These are phyloP conservation scores for Solanum hybrid DNA, from an alignment of 305 asterid species.

Conservation along the genomic window DNA sequence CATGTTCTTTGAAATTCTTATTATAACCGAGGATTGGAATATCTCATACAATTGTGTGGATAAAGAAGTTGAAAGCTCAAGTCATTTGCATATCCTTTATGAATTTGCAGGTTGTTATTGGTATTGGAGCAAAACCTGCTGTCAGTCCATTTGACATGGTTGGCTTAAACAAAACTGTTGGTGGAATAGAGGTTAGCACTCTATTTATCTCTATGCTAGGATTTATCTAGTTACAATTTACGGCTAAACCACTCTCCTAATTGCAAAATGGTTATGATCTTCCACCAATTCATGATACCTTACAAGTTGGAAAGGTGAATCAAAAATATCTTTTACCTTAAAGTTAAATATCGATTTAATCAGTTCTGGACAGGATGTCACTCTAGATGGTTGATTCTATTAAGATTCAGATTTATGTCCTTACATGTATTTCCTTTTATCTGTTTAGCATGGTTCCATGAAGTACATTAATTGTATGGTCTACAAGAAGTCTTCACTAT, in stretches of 20 bases:
- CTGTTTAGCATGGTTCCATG: background rate
- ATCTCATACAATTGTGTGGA: background rate
- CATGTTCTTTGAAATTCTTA: background rate
- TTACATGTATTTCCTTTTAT: background rate
- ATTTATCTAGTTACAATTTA: background rate
- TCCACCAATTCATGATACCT: background rate
- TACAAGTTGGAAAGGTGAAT: background rate
- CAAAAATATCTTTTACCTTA: background rate
- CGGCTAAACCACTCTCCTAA: background rate
- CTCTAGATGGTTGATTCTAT: background rate
- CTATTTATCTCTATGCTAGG: background rate
- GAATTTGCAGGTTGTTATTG: slow-evolving; percentile 45
- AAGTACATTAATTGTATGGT: background rate
- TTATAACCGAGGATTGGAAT: background rate
- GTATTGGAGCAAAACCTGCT: slow-evolving; percentile 92
- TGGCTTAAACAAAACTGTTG: slow-evolving; percentile 56
- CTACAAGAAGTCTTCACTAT: background rate
- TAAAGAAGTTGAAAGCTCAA: background rate
- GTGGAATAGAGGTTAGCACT: slow-evolving; percentile 72
- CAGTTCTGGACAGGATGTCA: background rate
- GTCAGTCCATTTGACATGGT: slow-evolving; percentile 66
- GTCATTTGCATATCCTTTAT: slow-evolving; percentile 5
- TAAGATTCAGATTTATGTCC: background rate
- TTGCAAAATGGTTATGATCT: background rate
- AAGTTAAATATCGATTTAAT: background rate